Percentiles rank a stretch among this genome's conserved stretches.
These are phyloP conservation scores for Pedinophyceae sp. DNA, from an alignment of 139 green algal genomes.

Conservation along the genomic window DNA sequence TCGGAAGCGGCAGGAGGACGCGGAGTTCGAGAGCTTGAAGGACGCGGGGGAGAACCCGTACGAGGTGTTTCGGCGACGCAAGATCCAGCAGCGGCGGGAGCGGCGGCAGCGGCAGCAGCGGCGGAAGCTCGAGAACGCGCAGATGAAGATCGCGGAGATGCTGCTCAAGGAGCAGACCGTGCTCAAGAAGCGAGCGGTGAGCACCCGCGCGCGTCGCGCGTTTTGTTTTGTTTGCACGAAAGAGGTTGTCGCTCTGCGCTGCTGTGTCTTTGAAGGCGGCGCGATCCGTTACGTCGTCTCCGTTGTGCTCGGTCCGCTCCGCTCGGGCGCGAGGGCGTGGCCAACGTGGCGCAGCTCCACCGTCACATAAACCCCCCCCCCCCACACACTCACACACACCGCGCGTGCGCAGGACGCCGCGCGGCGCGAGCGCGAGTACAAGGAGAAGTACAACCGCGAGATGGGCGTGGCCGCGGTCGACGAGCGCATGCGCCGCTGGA, in stretches of 20 bases:
- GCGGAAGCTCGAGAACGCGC: not conserved
- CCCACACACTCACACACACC: too few species aligned
- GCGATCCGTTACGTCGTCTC: too few species aligned
- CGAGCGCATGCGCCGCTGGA: conserved; percentile 27
- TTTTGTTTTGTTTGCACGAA: too few species aligned
- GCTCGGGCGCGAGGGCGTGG: too few species aligned
- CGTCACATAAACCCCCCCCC: too few species aligned
- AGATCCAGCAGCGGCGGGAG: conserved; percentile 5
- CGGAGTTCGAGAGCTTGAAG: conserved; percentile 14
- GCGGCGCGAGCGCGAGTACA: not conserved
- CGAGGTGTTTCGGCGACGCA: conserved; percentile 25
- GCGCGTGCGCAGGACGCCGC: too few species aligned
- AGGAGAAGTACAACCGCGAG: conserved; percentile 29
- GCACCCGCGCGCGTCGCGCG: too few species aligned
- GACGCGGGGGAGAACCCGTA: conserved; percentile 36
- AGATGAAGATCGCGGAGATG: not conserved
- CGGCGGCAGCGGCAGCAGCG: not conserved
- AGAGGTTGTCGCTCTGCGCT: too few species aligned
- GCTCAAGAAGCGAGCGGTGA: conserved; percentile 2
- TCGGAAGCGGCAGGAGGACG: not conserved
- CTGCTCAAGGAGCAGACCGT: conserved; percentile 1
- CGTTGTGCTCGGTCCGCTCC: too few species aligned
- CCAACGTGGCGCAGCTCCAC: too few species aligned
- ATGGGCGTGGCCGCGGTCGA: conserved; percentile 23
- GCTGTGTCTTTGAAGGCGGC: too few species aligned